A percentile compares a stretch with the other conserved stretches of the same genome.
Conservation (phyloP, 1,284 basidiomycete species). For the Trametes polyzona region DNA sequence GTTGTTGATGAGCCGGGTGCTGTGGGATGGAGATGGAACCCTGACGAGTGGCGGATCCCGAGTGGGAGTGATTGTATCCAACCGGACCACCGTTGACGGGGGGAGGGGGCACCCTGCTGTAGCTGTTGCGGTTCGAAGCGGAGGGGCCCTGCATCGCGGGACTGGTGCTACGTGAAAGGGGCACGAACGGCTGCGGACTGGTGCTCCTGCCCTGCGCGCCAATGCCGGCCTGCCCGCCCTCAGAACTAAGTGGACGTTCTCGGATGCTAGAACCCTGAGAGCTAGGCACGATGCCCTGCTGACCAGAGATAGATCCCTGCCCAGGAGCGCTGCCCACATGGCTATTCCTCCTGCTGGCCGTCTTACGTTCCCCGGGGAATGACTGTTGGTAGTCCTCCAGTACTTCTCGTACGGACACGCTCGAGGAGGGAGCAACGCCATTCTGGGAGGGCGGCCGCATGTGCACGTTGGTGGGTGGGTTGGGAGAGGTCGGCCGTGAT, state of each 20-base stretch:
- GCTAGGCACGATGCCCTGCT: slow-evolving; percentile 34
- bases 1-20: slow-evolving; percentile 30
- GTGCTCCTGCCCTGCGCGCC: slow-evolving; percentile 71
- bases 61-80: slow-evolving; percentile 20
- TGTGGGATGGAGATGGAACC: slow-evolving; percentile 33
- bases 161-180: slow-evolving; percentile 51
- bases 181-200: slow-evolving; percentile 58
- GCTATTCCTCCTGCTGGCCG: slow-evolving; percentile 47
- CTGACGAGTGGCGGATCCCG: too few relatives aligned
- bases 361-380: slow-evolving; percentile 84
- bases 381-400: slow-evolving; percentile 81
- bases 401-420: slow-evolving; percentile 71
- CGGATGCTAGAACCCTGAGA: slow-evolving; percentile 39
- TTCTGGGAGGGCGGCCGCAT: slow-evolving; percentile 67
- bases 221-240: slow-evolving; percentile 74
- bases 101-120: slow-evolving; percentile 22
- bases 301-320: slow-evolving; percentile 28
- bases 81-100: slow-evolving; percentile 20
- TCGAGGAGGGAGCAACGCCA: slow-evolving; percentile 39
- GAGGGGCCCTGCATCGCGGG: slow-evolving; percentile 37
- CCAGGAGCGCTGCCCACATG: slow-evolving; percentile 28
- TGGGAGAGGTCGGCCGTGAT: slow-evolving; percentile 78
- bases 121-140: slow-evolving; percentile 27
- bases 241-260: slow-evolving; percentile 55
- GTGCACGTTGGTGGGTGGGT: slow-evolving; percentile 70